A percentile compares a stretch with the other conserved stretches of the same genome.
Evolutionary conservation across 2,329 filamentous ascomycete genomes (phyloP).

Genomic region (Epichloe bromicola): DNA sequence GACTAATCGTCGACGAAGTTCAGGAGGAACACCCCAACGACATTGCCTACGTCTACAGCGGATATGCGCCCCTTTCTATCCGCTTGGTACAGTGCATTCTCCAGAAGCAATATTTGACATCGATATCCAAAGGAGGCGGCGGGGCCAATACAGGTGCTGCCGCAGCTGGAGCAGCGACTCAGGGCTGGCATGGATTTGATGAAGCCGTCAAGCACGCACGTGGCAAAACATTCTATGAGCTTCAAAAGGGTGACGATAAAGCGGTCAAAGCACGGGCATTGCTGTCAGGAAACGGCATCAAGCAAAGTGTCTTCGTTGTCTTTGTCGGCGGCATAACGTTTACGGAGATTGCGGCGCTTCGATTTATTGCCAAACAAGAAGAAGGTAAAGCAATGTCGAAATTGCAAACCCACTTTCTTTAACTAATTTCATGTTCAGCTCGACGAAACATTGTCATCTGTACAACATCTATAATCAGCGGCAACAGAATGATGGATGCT

Average conservation of each 20-base stretch:
- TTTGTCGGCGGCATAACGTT: constrained; percentile 96
- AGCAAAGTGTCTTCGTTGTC: constrained; percentile 89
- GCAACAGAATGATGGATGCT: constrained; percentile 76
- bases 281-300: constrained; percentile 62
- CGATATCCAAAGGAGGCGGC: constrained; percentile 51
- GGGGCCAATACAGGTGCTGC: constrained; percentile 16
- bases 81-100: constrained; percentile 85
- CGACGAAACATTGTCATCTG: constrained; percentile 80
- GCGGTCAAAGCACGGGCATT: constrained; percentile 76
- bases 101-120: constrained; percentile 74
- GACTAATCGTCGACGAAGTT: constrained; percentile 89
- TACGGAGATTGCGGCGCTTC: constrained; percentile 84
- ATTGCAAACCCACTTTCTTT: not conserved
- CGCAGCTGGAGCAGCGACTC: constrained; percentile 42
- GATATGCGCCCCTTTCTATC: constrained; percentile 86
- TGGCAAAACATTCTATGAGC: constrained; percentile 81
- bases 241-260: constrained; percentile 86
- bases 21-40: constrained; percentile 91
- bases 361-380: constrained; percentile 80
- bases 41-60: constrained; percentile 94
- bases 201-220: constrained; percentile 78
- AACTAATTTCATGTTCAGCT: constrained; percentile 26
- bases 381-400: constrained; percentile 37
- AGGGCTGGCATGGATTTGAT: constrained; percentile 89
- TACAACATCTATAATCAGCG: constrained; percentile 82